Conservation (phyloP, 768 basidiomycete genomes). For the Pholiota microspora region DNA sequence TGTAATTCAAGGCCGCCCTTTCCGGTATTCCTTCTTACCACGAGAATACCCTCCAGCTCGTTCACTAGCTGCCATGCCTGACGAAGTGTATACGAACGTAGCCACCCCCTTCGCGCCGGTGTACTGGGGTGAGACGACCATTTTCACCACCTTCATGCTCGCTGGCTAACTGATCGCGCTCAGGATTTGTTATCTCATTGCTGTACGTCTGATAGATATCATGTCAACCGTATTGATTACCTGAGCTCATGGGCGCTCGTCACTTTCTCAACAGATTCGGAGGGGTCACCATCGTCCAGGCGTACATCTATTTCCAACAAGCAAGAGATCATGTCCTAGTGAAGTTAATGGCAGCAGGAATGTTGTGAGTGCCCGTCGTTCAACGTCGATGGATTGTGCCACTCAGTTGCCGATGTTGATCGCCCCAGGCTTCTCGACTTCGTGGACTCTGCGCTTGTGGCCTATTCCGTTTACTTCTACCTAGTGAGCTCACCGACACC, state of each 20-base stretch:
- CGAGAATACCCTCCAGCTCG: background rate
- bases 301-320: background rate
- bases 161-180: background rate
- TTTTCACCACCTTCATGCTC: background rate
- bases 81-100: slow-evolving; percentile 1
- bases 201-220: background rate
- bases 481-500: background rate
- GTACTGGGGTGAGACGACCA: background rate
- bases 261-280: background rate
- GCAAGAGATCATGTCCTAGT: slow-evolving; percentile 6
- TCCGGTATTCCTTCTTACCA: background rate
- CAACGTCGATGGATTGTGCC: background rate
- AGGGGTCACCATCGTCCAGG: slow-evolving; percentile 2
- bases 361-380: background rate
- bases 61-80: slow-evolving; percentile 1
- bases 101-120: slow-evolving; percentile 5
- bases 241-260: background rate
- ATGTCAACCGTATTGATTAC: background rate
- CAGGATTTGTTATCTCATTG: slow-evolving; percentile 7
- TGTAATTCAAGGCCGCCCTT: background rate
- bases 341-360: slow-evolving; percentile 3
- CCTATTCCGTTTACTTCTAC: slow-evolving; percentile 5
- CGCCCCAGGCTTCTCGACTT: slow-evolving; percentile 1
- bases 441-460: slow-evolving; percentile 1
- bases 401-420: background rate